These are phyloP conservation scores for Salix dunnii DNA, from an alignment of 345 rosid genomes.

Conservation along the genomic window DNA sequence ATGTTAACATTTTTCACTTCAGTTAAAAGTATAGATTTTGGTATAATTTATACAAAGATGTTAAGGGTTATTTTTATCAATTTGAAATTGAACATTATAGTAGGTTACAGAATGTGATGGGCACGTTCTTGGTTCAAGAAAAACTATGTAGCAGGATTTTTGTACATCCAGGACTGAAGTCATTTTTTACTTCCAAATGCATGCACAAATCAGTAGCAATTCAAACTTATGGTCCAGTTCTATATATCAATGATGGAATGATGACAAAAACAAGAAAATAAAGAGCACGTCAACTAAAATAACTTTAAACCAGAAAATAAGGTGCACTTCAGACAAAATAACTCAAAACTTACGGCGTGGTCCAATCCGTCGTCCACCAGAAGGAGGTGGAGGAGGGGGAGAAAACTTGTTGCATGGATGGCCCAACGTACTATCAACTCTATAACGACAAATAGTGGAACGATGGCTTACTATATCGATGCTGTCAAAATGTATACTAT, in stretches of 20 bases:
- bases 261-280: slow-evolving; percentile 7
- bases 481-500: background rate
- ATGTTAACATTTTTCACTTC: background rate
- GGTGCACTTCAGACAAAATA: background rate
- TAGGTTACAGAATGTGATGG: background rate
- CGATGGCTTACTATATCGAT: slow-evolving; percentile 7
- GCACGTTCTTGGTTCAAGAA: background rate
- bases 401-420: slow-evolving; percentile 71
- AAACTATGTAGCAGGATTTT: background rate
- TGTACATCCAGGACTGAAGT: background rate
- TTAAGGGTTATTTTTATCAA: background rate
- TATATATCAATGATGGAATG: background rate
- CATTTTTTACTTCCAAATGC: background rate
- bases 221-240: slow-evolving; percentile 2
- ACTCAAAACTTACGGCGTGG: slow-evolving; percentile 59
- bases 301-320: slow-evolving; percentile 23
- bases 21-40: background rate
- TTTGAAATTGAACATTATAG: background rate
- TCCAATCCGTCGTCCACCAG: slow-evolving; percentile 55
- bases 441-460: slow-evolving; percentile 25
- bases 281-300: background rate
- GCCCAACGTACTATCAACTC: slow-evolving; percentile 12
- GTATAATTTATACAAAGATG: background rate
- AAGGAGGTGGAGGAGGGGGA: slow-evolving; percentile 86
- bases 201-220: background rate